A percentile compares a stretch with the other conserved stretches of the same genome.
phyloP scores from a whole-genome alignment of 1,284 basidiomycete genomes.

The Coniophora puteana region DNA sequence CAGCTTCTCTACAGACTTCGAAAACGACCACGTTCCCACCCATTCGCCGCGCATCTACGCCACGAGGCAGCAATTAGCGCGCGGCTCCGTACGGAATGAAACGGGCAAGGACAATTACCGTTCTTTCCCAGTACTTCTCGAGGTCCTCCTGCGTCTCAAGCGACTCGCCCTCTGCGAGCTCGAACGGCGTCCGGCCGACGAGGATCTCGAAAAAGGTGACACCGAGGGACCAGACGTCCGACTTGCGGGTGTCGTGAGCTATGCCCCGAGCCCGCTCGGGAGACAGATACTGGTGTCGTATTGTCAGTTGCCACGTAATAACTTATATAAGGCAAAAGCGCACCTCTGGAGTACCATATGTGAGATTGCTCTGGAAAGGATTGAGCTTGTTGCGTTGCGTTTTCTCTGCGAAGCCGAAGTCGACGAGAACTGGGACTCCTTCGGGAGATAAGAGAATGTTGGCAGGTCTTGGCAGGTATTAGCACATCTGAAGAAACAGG shows the following conservation, averaged over 20 bases:
- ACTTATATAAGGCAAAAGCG: conserved; percentile 4
- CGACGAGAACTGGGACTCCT: conserved; percentile 80
- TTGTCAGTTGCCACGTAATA: conserved; percentile 16
- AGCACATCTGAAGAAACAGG: neutral
- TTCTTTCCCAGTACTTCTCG: conserved; percentile 80
- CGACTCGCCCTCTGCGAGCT: conserved; percentile 75
- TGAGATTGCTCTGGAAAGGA: conserved; percentile 79
- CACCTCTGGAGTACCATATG: conserved; percentile 90
- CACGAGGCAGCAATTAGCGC: neutral
- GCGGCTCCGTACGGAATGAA: neutral
- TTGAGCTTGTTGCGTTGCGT: conserved; percentile 58
- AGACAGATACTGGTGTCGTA: conserved; percentile 65
- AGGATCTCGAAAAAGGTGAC: conserved; percentile 93
- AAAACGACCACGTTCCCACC: conserved; percentile 79
- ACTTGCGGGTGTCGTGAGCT: conserved; percentile 88
- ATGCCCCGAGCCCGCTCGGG: conserved; percentile 84
- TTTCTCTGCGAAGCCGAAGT: conserved; percentile 90
- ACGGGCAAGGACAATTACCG: conserved; percentile 38
- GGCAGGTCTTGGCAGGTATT: conserved; percentile 57
- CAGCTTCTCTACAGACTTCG: conserved; percentile 58
- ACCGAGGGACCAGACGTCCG: conserved; percentile 91
- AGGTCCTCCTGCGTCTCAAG: conserved; percentile 81
- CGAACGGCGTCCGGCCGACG: conserved; percentile 88
- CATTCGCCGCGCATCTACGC: conserved; percentile 71
- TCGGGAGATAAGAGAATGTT: conserved; percentile 80